Evolutionary conservation across 164 flowering plant species (phyloP).

Genomic region (Euptelea pleiosperma): DNA sequence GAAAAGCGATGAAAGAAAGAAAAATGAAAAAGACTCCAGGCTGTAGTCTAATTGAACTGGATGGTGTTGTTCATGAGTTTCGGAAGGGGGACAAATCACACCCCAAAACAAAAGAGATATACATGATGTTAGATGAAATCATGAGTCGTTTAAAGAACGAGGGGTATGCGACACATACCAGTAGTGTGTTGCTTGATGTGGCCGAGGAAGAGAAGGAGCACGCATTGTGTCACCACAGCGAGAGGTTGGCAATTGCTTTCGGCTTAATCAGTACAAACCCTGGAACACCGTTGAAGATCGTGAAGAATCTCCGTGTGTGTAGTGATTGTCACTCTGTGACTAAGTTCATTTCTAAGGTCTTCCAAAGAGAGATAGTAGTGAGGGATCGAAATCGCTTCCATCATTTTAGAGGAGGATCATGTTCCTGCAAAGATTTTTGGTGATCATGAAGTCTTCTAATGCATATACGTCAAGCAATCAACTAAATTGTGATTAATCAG

Average conservation of each 20-base stretch:
- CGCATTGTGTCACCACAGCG: slow-evolving; percentile 7
- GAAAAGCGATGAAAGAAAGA: slow-evolving; percentile 16
- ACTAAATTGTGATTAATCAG: too few species aligned
- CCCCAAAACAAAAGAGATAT: slow-evolving; percentile 7
- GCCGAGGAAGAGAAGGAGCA: slow-evolving; percentile 7
- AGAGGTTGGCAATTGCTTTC: slow-evolving; percentile 10
- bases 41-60: slow-evolving; percentile 25
- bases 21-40: slow-evolving; percentile 19
- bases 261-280: slow-evolving; percentile 10
- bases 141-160: slow-evolving; percentile 6
- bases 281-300: slow-evolving; percentile 6
- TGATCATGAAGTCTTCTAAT: too few species aligned
- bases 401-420: slow-evolving; percentile 7
- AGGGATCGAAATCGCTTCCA: slow-evolving; percentile 15
- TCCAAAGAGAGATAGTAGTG: slow-evolving; percentile 9
- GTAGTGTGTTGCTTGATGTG: neutral
- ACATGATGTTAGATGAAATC: slow-evolving; percentile 11
- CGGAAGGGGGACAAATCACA: slow-evolving; percentile 13
- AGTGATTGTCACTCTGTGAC: slow-evolving; percentile 11
- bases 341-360: slow-evolving; percentile 11
- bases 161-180: neutral
- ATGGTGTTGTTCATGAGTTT: slow-evolving; percentile 22
- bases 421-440: slow-evolving; percentile 18
- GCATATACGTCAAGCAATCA: too few species aligned
- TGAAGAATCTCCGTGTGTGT: slow-evolving; percentile 15